Base-by-base conservation (phyloP, 495 filamentous ascomycete species). In the Hypoxylon subgilvum region DNA sequence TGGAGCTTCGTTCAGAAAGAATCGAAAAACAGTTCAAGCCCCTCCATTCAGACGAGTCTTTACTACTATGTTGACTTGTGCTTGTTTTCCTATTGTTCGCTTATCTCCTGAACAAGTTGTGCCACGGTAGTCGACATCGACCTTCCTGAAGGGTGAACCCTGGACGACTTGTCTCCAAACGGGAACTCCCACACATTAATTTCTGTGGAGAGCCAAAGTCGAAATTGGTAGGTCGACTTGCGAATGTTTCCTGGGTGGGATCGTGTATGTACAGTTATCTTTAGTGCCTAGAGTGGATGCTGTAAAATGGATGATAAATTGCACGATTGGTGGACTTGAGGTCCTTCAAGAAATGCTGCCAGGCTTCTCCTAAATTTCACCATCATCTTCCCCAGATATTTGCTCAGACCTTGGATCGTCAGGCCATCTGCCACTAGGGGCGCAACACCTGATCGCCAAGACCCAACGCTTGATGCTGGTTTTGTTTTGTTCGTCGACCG, bases 11-110 rank as follows among this genome's bases (percentile, higher is more conserved):
- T 57, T 60, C 50, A 47, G 45, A 61, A 44, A 57, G 55, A 63
- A 67, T 54, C 41, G 44, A 59, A 69, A 50, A 59, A 65, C 64
- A 63, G 63, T 68, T 68, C 65, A 65, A 66, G 61, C 61, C 67
- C 67, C 67, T 70, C 67, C 53, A 14, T 54, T 54, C 14, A 45
- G 49, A n/a, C 31, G 6, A 28, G 14, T 27, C 28, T 30, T 39
- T 36, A 4, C n/a, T 18, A 51, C 31, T n/a, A n/a, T n/a, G n/a
- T n/a, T n/a, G n/a, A n/a, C n/a, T n/a, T n/a, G n/a, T n/a, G n/a
- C n/a, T n/a, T n/a, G n/a, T n/a, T n/a, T n/a, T n/a, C n/a, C n/a
- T n/a, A n/a, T n/a, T n/a, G n/a, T n/a, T n/a, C n/a, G n/a, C n/a
- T n/a, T n/a, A n/a, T n/a, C n/a, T n/a, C n/a, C n/a, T n/a, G n/a